Evolutionary conservation across 2,329 filamentous ascomycete genomes (phyloP).

Genomic region (Pseudocercospora eumusae): DNA sequence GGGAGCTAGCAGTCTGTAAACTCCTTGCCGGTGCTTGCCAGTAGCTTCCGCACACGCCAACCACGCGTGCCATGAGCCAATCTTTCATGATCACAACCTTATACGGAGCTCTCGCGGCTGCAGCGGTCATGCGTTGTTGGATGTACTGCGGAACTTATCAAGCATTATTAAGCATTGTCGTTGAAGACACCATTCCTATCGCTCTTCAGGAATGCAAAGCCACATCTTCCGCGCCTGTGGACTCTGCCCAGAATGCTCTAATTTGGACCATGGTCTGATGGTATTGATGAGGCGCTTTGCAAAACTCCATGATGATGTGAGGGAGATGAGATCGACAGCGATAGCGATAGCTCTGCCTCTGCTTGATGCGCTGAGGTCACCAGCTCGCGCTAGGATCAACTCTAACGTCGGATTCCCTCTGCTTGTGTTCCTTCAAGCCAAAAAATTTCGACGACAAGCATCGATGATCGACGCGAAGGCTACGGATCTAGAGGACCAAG

Average conservation of each 20-base stretch:
- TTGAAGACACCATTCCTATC: background rate
- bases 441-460: conserved; percentile 9
- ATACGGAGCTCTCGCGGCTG: conserved; percentile 2
- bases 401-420: background rate
- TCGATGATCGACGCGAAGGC: conserved; percentile 5
- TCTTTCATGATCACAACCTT: background rate
- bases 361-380: conserved; percentile 5
- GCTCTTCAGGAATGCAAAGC: background rate
- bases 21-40: background rate
- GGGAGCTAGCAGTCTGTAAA: conserved; percentile 6
- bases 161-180: background rate
- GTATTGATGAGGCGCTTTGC: background rate
- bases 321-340: conserved; percentile 2
- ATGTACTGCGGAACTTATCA: background rate
- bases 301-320: background rate
- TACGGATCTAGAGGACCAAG: background rate
- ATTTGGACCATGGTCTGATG: background rate
- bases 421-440: background rate
- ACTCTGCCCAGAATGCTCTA: background rate
- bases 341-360: conserved; percentile 8
- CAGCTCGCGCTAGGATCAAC: conserved; percentile 2
- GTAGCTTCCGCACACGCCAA: conserved; percentile 7
- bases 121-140: background rate
- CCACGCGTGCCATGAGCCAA: conserved; percentile 5
- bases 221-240: background rate